Base-by-base conservation (phyloP, 495 filamentous ascomycete species). In the Annulohypoxylon stygium region DNA sequence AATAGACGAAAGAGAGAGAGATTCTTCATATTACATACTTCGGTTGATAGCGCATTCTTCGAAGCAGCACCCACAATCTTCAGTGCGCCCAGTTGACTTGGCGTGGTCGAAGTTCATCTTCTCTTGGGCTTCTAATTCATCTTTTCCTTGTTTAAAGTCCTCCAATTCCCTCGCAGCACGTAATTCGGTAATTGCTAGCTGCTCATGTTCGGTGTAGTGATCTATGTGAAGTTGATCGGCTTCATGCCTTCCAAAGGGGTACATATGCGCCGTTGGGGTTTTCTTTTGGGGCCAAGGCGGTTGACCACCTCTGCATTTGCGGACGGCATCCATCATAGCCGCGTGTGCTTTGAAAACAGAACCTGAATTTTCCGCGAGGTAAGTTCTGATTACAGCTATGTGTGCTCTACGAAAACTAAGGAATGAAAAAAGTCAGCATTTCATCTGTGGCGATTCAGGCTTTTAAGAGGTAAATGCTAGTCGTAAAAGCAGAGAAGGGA, bases 51-150 rank as follows among this genome's bases (percentile, higher is more conserved):
- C 83, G 59, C 84, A 85, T 2, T 93, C 90, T 10, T 83, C 81
- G 70, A 85, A 95, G 76, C 93, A 97, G 74, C 91, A 93, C 14
- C 83, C 85, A 71, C 91, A 93, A 63, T 94, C 92, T 10, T 81
- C 76, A 41, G 90, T 80, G 61, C 78, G 83, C 50, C 81, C 86
- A 20, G 86, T 79, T 6, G 81, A 81, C 61, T 85, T 81, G 10
- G 84, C 85, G 8, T 69, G 80, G 33, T 78, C 74, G 14, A 83
- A 72, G 18, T 85, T 87, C 20, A 83, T 77, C 65, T 83, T 76
- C 47, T 88, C 83, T 8, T 81, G 82, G 4, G 79, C 74, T 43
- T 77, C 82, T 18, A 37, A 64, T 43, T 43, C 12, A 5, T 37
- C 41, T 37, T 76, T 69, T 4, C 61, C 67, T 14, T 74, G 60